Base-by-base conservation (phyloP, 768 basidiomycete genomes). In the Tricholoma flavovirens region DNA sequence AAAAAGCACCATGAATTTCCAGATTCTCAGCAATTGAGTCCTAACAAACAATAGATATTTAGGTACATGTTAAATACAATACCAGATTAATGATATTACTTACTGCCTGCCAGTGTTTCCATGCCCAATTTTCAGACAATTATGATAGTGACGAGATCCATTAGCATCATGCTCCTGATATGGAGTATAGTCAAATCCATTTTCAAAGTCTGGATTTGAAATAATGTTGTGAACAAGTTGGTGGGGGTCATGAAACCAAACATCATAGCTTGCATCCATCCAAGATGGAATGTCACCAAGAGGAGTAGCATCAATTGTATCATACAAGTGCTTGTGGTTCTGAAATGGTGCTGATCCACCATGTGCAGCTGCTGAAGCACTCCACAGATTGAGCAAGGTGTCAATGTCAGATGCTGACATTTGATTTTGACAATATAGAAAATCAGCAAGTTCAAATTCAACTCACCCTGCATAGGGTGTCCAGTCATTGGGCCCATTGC, bases 181-280 rank as follows among this genome's bases (percentile, higher is more conserved):
- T 0, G 71, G 69, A 5, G 61, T 54, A 29, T 64, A 63, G 50
- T 77, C 71, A 22, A 73, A 43, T 43, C 42, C 42, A 43, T 22
- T 43, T 11, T 43, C 21, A 43, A 43, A 43, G 42, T 43, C 21
- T 11, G 42, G 42, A 43, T 43, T 43, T 21, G 42, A 21, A 12
- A 43, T 43, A 12, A 43, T 43, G 21, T 43, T 40, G 3, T 62
- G 32, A n/a, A 70, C 51, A 42, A 42, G 40, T 42, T 42, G 7
- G 10, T 6, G 40, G 10, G 40, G 40, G 40, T 42, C 40, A 42
- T 17, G 40, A 10, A 42, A 42, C 40, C 40, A 42, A 10, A 42
- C 40, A 42, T 45, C 43, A 45, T 45, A 45, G 43, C 43, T 24
- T 45, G 43, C 43, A 45, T 45, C 21, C 43, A 42, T 42, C 17